Conservation (phyloP, 2,329 filamentous ascomycete genomes). For the Geosmithia flava region DNA sequence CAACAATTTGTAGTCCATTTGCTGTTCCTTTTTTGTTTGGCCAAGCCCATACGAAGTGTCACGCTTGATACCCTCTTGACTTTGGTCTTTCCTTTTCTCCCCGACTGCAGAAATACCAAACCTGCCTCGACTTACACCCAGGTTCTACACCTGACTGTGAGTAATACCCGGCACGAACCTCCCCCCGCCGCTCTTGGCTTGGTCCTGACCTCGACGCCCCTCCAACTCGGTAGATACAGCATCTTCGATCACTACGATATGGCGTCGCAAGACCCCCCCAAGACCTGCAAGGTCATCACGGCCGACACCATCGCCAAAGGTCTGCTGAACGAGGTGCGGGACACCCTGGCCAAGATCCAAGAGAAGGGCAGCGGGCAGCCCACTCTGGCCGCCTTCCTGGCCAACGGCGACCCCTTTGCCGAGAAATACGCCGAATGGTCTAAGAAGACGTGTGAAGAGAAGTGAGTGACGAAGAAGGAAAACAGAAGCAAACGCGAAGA, state of each 20-base stretch:
- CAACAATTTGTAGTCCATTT: neutral
- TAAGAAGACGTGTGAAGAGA: constrained; percentile 88
- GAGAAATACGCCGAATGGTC: constrained; percentile 96
- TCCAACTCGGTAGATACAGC: too few relatives aligned
- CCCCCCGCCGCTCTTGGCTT: too few relatives aligned
- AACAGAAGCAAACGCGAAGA: constrained; percentile 5
- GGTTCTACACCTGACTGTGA: too few relatives aligned
- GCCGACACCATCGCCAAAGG: constrained; percentile 77
- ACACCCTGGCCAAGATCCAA: constrained; percentile 60
- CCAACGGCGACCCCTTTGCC: constrained; percentile 83
- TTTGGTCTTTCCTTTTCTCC: neutral
- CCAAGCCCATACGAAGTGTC: neutral
- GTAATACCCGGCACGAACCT: too few relatives aligned
- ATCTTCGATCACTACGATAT: neutral
- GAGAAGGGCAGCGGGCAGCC: constrained; percentile 45
- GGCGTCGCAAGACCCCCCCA: constrained; percentile 23
- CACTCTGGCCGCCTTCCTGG: constrained; percentile 79
- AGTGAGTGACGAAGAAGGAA: constrained; percentile 46
- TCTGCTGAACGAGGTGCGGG: constrained; percentile 65
- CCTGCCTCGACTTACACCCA: neutral
- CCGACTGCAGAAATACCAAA: too few relatives aligned
- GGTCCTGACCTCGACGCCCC: too few relatives aligned
- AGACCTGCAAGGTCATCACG: constrained; percentile 86
- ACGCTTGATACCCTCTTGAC: neutral
- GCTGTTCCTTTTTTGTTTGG: neutral